These are phyloP conservation scores for Rosellinia necatrix DNA, from an alignment of 2,329 filamentous ascomycete genomes.

Conservation along the genomic window DNA sequence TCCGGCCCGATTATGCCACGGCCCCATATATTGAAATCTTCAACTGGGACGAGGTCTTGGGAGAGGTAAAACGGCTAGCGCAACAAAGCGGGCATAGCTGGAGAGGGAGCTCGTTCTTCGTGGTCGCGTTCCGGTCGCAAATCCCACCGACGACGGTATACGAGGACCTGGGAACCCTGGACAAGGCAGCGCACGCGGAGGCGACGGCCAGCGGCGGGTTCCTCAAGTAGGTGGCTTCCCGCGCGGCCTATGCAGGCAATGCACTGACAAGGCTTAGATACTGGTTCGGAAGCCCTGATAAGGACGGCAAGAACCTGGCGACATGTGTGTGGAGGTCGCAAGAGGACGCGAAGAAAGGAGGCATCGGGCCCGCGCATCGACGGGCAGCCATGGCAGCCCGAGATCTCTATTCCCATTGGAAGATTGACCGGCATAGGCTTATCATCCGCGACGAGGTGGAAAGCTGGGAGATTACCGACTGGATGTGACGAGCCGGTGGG, in stretches of 20 bases:
- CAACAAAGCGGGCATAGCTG: constrained; percentile 56
- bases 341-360: constrained; percentile 63
- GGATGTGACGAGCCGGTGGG: constrained; percentile 47
- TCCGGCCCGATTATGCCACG: constrained; percentile 75
- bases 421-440: constrained; percentile 72
- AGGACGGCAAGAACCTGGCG: constrained; percentile 75
- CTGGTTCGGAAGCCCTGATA: constrained; percentile 82
- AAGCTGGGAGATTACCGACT: constrained; percentile 67
- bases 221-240: constrained; percentile 64
- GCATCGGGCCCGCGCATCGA: constrained; percentile 62
- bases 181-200: constrained; percentile 79
- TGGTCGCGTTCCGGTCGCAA: constrained; percentile 80
- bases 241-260: constrained; percentile 14
- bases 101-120: constrained; percentile 72
- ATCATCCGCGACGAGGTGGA: constrained; percentile 67
- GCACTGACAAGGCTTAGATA: constrained; percentile 58
- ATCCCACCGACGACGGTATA: constrained; percentile 71
- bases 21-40: constrained; percentile 74
- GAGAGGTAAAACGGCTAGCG: constrained; percentile 59
- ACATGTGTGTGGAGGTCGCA: constrained; percentile 72
- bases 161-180: constrained; percentile 70
- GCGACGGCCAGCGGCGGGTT: constrained; percentile 80
- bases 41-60: constrained; percentile 73
- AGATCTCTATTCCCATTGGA: constrained; percentile 68
- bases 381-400: constrained; percentile 69